phyloP scores from a whole-genome alignment of 2,329 filamentous ascomycete species.

The Ophiostoma sp. region DNA sequence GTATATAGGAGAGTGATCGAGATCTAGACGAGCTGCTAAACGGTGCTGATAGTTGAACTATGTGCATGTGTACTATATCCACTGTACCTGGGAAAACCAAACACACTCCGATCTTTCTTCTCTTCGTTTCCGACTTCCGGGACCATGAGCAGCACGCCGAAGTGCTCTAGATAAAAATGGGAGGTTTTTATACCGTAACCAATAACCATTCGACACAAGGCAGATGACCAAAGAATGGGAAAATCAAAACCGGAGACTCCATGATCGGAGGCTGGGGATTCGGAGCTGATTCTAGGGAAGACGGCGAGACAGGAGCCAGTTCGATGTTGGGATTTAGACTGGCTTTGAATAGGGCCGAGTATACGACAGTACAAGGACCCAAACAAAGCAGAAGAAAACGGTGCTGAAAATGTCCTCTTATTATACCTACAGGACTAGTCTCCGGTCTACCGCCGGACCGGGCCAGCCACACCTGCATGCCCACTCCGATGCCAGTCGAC shows the following conservation, averaged over 20 bases:
- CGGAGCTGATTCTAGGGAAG: background rate
- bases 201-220: background rate
- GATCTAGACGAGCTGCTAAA: too few relatives aligned
- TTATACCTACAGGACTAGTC: constrained; percentile 1
- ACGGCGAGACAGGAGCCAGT: background rate
- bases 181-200: background rate
- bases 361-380: background rate
- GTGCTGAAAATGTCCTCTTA: background rate
- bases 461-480: constrained; percentile 1
- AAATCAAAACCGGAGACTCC: background rate
- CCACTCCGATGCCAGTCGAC: background rate
- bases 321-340: background rate
- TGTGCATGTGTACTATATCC: too few relatives aligned
- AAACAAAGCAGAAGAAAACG: too few relatives aligned
- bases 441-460: constrained; percentile 7
- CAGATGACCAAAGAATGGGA: background rate
- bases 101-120: too few relatives aligned
- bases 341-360: background rate
- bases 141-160: too few relatives aligned
- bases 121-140: too few relatives aligned
- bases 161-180: background rate
- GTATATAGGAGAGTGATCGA: too few relatives aligned
- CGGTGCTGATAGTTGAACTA: too few relatives aligned
- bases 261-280: background rate
- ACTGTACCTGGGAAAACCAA: too few relatives aligned